Percentiles rank a stretch among this genome's conserved stretches.
phyloP scores from a whole-genome alignment of 2,329 filamentous ascomycete species.

The Fusarium sublunatum region DNA sequence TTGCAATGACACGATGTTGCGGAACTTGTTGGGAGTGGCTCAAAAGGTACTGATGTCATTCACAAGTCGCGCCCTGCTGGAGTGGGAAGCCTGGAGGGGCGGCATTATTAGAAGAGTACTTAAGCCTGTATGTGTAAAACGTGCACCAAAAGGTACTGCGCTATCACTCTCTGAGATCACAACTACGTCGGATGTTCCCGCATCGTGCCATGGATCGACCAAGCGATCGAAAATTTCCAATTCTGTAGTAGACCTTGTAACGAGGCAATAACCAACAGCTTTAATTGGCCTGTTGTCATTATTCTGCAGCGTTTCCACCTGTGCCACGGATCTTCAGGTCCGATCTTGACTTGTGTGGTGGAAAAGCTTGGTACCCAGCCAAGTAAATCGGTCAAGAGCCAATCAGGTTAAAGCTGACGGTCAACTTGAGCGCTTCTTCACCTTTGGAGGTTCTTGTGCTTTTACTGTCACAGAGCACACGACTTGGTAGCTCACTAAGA shows the following conservation, averaged over 20 bases:
- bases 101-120: constrained; percentile 23
- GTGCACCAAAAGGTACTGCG: constrained; percentile 13
- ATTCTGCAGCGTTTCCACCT: constrained; percentile 8
- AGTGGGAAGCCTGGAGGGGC: constrained; percentile 29
- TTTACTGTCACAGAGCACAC: background rate
- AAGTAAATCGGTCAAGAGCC: constrained; percentile 6
- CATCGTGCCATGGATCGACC: constrained; percentile 17
- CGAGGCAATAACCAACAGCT: background rate
- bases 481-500: no score
- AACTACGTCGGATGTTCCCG: constrained; percentile 19
- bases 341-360: constrained; percentile 27
- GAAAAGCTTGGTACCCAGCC: constrained; percentile 21
- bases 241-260: constrained; percentile 2
- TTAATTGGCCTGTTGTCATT: constrained; percentile 6
- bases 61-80: constrained; percentile 27
- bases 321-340: constrained; percentile 35
- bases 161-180: constrained; percentile 16
- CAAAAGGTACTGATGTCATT: constrained; percentile 45
- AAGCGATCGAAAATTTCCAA: constrained; percentile 17
- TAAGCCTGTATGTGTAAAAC: background rate
- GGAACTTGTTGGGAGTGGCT: constrained; percentile 37
- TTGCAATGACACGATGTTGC: constrained; percentile 29
- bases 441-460: constrained; percentile 1
- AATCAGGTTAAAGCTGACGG: constrained; percentile 17
- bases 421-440: constrained; percentile 5